phyloP scores from a whole-genome alignment of 2,329 filamentous ascomycete genomes.

The Alternaria sp. region DNA sequence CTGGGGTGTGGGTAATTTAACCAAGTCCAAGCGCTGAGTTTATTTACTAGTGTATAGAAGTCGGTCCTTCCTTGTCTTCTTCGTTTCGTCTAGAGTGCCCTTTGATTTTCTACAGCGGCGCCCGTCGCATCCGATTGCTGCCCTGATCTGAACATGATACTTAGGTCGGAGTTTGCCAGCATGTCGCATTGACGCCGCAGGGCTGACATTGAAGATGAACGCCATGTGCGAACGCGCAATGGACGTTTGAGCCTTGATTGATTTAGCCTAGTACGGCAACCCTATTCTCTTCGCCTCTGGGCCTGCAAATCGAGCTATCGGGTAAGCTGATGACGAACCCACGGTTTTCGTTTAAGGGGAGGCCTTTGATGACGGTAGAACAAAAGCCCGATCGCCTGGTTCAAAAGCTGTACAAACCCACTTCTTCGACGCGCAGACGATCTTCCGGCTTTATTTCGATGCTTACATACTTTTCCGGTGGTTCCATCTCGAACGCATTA shows the following conservation, averaged over 20 bases:
- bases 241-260: background rate
- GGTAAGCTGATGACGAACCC: background rate
- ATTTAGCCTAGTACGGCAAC: background rate
- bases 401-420: background rate
- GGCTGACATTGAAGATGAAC: background rate
- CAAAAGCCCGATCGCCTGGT: background rate
- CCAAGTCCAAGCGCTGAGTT: constrained; percentile 9
- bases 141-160: background rate
- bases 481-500: background rate
- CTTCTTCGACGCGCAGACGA: background rate
- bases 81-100: constrained; percentile 14
- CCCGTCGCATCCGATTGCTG: constrained; percentile 8
- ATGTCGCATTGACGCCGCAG: background rate
- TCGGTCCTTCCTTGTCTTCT: constrained; percentile 13
- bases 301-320: background rate
- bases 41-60: constrained; percentile 4
- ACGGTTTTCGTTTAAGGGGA: background rate
- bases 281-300: constrained; percentile 1
- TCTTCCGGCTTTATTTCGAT: constrained; percentile 20
- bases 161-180: background rate
- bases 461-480: constrained; percentile 9
- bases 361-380: background rate
- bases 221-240: background rate
- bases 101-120: constrained; percentile 1
- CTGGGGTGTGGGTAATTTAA: background rate